These are phyloP conservation scores for Fraxinus xanthoxyloides DNA, from an alignment of 305 asterid genomes.

Conservation along the genomic window DNA sequence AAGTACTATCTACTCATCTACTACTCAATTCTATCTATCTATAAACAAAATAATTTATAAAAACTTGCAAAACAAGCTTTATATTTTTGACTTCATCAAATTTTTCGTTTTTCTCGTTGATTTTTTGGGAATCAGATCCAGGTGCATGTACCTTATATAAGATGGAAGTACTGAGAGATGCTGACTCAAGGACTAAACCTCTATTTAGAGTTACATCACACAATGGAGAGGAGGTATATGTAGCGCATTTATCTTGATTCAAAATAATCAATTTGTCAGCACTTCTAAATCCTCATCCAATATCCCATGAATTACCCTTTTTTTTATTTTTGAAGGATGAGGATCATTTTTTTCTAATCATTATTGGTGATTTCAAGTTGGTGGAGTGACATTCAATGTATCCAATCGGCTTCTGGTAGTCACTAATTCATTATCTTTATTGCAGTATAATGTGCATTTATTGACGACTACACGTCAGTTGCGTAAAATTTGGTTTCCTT, in stretches of 20 bases:
- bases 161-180: constrained; percentile 85
- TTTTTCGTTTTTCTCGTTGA: neutral
- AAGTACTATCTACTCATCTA: neutral
- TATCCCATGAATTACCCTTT: neutral
- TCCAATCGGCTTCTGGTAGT: constrained; percentile 3
- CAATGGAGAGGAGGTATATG: constrained; percentile 76
- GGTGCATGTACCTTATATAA: constrained; percentile 51
- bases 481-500: constrained; percentile 1
- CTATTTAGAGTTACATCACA: constrained; percentile 75
- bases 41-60: neutral
- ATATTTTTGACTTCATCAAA: constrained; percentile 12
- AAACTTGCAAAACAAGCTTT: neutral
- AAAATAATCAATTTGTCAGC: neutral
- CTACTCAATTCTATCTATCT: neutral
- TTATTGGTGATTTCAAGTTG: constrained; percentile 8
- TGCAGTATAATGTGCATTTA: neutral
- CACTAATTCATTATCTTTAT: neutral
- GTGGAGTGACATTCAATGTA: constrained; percentile 10
- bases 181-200: constrained; percentile 59
- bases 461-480: constrained; percentile 4
- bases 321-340: neutral
- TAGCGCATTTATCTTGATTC: constrained; percentile 22
- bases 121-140: constrained; percentile 59
- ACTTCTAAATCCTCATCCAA: neutral
- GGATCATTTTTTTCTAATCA: neutral